These are phyloP conservation scores for Penicillium pancosmium DNA, from an alignment of 495 filamentous ascomycete genomes.

Conservation along the genomic window DNA sequence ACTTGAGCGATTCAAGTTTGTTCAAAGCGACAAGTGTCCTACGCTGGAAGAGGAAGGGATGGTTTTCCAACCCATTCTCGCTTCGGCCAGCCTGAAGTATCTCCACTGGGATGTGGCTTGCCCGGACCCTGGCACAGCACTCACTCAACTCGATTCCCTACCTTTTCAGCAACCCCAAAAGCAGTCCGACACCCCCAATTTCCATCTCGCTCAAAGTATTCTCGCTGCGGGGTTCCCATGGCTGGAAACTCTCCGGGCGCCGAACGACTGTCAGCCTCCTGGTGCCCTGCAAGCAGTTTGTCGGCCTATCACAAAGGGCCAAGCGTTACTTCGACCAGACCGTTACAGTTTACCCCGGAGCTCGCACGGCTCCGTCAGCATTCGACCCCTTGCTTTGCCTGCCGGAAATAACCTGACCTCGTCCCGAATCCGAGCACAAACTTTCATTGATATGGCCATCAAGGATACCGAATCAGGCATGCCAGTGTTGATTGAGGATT, in stretches of 20 bases:
- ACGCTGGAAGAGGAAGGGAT: conserved; percentile 59
- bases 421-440: conserved; percentile 51
- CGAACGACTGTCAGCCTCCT: conserved; percentile 67
- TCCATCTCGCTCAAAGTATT: conserved; percentile 74
- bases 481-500: conserved; percentile 47
- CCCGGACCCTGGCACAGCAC: conserved; percentile 43
- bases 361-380: conserved; percentile 49
- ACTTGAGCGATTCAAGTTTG: conserved; percentile 68
- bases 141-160: conserved; percentile 42
- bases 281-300: conserved; percentile 74
- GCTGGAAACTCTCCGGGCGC: conserved; percentile 68
- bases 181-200: conserved; percentile 58
- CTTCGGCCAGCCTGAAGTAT: conserved; percentile 64
- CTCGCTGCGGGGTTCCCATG: conserved; percentile 68
- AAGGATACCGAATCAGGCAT: conserved; percentile 48
- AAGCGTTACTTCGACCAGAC: conserved; percentile 53
- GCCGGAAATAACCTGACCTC: conserved; percentile 51
- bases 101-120: conserved; percentile 82
- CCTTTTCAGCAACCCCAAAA: conserved; percentile 42
- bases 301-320: conserved; percentile 54
- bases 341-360: conserved; percentile 51
- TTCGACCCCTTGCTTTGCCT: conserved; percentile 45
- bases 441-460: conserved; percentile 52
- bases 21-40: conserved; percentile 64
- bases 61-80: conserved; percentile 70